Conservation (phyloP, 1,139 yeast species). For the Candida sanyaensis region DNA sequence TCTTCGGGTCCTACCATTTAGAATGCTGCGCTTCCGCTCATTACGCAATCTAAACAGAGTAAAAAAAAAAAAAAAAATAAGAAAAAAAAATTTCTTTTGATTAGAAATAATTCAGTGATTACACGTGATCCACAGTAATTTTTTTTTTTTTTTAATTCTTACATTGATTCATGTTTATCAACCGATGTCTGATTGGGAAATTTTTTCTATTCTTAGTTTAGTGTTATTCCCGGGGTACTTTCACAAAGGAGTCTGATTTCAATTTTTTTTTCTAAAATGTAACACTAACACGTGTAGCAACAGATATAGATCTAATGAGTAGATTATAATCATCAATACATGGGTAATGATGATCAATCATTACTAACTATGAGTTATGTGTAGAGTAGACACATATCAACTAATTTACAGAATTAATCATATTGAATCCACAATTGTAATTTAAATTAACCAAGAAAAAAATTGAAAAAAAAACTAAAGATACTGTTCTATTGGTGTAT, state of each 20-base stretch:
- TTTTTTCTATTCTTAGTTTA: not conserved
- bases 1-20: not conserved
- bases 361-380: too few relatives aligned
- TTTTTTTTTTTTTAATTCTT: not conserved
- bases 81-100: not conserved
- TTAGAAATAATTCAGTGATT: conserved; percentile 1
- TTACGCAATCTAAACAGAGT: not conserved
- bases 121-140: conserved; percentile 5
- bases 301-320: too few relatives aligned
- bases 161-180: not conserved
- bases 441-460: not conserved
- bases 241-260: not conserved
- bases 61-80: conserved; percentile 1
- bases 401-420: not conserved
- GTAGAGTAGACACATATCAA: too few relatives aligned
- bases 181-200: too few relatives aligned
- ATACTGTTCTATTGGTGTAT: not conserved
- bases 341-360: too few relatives aligned
- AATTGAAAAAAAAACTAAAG: not conserved
- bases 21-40: not conserved
- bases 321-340: too few relatives aligned
- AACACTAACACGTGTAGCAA: too few relatives aligned
- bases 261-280: too few relatives aligned
- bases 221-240: not conserved
- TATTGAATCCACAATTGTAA: not conserved